phyloP scores from a whole-genome alignment of 176 grass and related monocot species.

The Carex parvula region DNA sequence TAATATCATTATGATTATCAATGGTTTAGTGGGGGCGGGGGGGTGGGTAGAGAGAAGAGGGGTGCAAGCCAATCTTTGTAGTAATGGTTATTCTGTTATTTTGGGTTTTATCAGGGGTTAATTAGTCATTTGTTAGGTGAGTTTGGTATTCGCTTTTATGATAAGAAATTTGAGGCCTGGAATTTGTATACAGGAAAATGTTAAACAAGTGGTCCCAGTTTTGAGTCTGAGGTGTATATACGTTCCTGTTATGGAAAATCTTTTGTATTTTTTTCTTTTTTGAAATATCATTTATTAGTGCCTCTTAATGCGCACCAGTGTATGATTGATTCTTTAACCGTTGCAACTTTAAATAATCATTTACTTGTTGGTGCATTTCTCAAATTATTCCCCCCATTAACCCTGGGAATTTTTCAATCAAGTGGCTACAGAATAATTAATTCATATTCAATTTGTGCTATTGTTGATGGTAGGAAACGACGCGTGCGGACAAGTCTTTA shows the following conservation, averaged over 20 bases:
- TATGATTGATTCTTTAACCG: not conserved
- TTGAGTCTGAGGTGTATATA: slow-evolving; percentile 32
- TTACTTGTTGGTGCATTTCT: not conserved
- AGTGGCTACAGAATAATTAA: too few species aligned
- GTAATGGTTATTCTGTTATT: slow-evolving; percentile 22
- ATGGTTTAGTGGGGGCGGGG: not conserved
- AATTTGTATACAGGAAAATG: slow-evolving; percentile 24
- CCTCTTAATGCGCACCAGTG: not conserved
- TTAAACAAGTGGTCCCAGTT: slow-evolving; percentile 17
- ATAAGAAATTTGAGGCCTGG: slow-evolving; percentile 21
- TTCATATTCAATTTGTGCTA: not conserved
- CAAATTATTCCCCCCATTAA: not conserved
- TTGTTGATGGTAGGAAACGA: not conserved
- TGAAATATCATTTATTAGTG: not conserved
- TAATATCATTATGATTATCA: slow-evolving; percentile 24
- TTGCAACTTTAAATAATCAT: not conserved
- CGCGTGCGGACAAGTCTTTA: not conserved
- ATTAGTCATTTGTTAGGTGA: slow-evolving; percentile 30
- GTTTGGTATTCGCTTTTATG: slow-evolving; percentile 14
- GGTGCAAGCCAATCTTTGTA: slow-evolving; percentile 32
- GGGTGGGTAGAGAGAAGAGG: not conserved
- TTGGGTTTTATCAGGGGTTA: slow-evolving; percentile 8
- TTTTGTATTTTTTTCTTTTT: not conserved
- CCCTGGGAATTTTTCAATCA: not conserved
- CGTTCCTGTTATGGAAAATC: slow-evolving; percentile 1